A percentile compares a stretch with the other conserved stretches of the same genome.
phyloP scores from a whole-genome alignment of 192 early-diverging fungal species.

The Dimargaris xerosporica region DNA sequence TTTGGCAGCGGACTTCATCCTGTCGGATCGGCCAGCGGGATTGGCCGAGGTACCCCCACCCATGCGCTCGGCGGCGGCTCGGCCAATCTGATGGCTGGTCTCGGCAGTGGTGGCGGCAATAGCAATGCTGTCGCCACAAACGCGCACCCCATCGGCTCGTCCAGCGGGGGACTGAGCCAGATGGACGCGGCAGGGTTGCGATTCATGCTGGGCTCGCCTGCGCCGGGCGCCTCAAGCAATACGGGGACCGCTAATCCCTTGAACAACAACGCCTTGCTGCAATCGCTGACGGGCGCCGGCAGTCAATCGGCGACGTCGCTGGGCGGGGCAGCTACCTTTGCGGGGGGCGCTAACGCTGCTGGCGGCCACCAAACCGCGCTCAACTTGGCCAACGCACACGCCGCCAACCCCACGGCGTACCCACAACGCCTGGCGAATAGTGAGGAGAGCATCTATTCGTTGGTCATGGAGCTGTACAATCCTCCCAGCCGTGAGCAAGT shows the following conservation, averaged over 20 bases:
- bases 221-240: too few relatives aligned
- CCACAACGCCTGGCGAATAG: not conserved
- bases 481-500: slow-evolving; percentile 70
- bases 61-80: not conserved
- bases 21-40: slow-evolving; percentile 8
- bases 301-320: too few relatives aligned
- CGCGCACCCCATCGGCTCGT: too few relatives aligned
- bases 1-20: not conserved
- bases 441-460: slow-evolving; percentile 76
- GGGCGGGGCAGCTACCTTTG: not conserved
- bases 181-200: too few relatives aligned
- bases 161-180: too few relatives aligned
- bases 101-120: not conserved
- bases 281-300: too few relatives aligned
- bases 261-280: too few relatives aligned
- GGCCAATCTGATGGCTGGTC: not conserved
- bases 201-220: too few relatives aligned
- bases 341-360: not conserved
- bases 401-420: not conserved
- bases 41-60: slow-evolving; percentile 9
- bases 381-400: not conserved
- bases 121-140: too few relatives aligned
- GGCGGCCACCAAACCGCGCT: not conserved
- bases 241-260: too few relatives aligned
- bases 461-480: slow-evolving; percentile 76